Evolutionary conservation across 2,329 filamentous ascomycete species (phyloP).

Genomic region (Dryadomyces sulphureus): DNA sequence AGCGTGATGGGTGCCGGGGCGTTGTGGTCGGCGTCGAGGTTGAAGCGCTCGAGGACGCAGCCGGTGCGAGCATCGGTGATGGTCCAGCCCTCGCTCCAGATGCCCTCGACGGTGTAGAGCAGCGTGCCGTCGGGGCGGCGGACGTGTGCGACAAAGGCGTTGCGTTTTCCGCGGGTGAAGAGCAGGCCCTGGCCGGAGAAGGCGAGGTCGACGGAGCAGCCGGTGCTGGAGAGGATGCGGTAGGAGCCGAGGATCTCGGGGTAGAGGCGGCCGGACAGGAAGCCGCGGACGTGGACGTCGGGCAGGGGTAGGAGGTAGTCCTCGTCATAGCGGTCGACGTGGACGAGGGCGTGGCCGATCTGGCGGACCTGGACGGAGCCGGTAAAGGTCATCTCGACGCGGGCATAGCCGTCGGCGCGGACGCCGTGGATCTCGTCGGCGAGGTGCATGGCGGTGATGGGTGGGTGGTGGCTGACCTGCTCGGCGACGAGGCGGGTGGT

Average conservation of each 20-base stretch:
- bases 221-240: slow-evolving; percentile 28
- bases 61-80: slow-evolving; percentile 19
- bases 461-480: slow-evolving; percentile 38
- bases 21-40: slow-evolving; percentile 20
- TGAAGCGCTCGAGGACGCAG: slow-evolving; percentile 20
- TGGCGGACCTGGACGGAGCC: slow-evolving; percentile 34
- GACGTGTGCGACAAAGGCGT: slow-evolving; percentile 28
- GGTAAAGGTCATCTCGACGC: slow-evolving; percentile 36
- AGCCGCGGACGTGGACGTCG: slow-evolving; percentile 30
- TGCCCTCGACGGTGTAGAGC: slow-evolving; percentile 23
- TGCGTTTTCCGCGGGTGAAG: slow-evolving; percentile 28
- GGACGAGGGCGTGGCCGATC: slow-evolving; percentile 33
- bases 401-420: slow-evolving; percentile 33
- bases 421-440: slow-evolving; percentile 25
- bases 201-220: slow-evolving; percentile 28
- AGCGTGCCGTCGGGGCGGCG: slow-evolving; percentile 17
- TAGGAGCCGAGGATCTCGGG: slow-evolving; percentile 32
- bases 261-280: slow-evolving; percentile 30
- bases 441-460: slow-evolving; percentile 37
- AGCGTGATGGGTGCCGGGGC: slow-evolving; percentile 19
- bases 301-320: slow-evolving; percentile 33
- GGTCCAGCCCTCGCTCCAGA: slow-evolving; percentile 28
- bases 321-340: slow-evolving; percentile 32
- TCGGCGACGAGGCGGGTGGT: slow-evolving; percentile 24
- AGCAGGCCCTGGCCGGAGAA: slow-evolving; percentile 32